Conservation (phyloP, 164 flowering plant species). For the Vitis cinerea region DNA sequence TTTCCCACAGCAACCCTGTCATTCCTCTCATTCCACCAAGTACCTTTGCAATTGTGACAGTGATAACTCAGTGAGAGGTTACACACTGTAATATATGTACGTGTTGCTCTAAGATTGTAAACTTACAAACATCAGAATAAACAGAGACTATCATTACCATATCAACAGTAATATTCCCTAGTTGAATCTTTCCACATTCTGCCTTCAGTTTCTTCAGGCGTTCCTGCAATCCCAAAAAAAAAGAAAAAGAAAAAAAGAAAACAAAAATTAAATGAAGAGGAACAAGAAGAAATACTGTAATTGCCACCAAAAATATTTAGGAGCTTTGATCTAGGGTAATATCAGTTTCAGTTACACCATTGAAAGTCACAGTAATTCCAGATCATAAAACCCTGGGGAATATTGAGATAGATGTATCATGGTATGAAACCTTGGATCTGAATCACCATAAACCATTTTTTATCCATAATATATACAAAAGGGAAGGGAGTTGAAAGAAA, state of each 20-base stretch:
- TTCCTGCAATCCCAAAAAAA: constrained; percentile 48
- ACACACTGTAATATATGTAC: background rate
- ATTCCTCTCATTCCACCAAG: constrained; percentile 99
- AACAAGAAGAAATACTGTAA: background rate
- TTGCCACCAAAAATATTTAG: background rate
- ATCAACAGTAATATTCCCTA: constrained; percentile 91
- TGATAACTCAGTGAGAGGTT: background rate
- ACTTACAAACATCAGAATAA: background rate
- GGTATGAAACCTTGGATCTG: too few species aligned
- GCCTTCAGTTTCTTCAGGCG: constrained; percentile 87
- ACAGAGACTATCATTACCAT: constrained; percentile 55
- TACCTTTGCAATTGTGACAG: constrained; percentile 32
- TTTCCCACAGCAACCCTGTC: constrained; percentile 93
- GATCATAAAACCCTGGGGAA: background rate
- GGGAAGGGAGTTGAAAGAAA: too few species aligned
- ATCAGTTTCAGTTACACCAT: background rate
- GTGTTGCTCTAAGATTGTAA: background rate
- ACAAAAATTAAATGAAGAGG: background rate
- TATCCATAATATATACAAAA: too few species aligned
- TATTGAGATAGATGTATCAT: too few species aligned
- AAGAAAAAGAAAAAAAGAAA: constrained; percentile 6
- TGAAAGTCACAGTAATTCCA: background rate
- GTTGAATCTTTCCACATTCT: constrained; percentile 85
- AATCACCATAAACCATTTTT: too few species aligned
- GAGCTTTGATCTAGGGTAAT: background rate